phyloP scores from a whole-genome alignment of 257 asterid species.

The Lantana camara region DNA sequence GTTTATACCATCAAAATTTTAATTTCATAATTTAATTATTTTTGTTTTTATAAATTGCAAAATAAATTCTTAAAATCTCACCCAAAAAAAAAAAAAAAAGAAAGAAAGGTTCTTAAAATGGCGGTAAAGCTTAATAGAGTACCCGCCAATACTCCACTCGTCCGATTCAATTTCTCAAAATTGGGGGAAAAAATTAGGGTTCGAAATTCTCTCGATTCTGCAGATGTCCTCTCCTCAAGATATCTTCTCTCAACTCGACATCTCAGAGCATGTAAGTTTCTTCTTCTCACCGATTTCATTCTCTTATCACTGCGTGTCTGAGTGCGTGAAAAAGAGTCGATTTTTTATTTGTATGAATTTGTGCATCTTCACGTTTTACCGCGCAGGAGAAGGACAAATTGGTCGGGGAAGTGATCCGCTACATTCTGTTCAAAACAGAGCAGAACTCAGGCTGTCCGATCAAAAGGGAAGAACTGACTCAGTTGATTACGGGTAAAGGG shows the following conservation, averaged over 20 bases:
- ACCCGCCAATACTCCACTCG: no score
- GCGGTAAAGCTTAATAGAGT: no score
- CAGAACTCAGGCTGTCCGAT: conserved; percentile 87
- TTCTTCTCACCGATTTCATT: neutral
- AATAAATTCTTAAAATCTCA: no score
- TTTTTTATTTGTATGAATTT: neutral
- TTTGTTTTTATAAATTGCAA: no score
- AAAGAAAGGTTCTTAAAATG: no score
- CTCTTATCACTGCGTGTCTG: neutral
- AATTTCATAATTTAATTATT: no score
- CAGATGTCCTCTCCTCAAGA: conserved; percentile 56
- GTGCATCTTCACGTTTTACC: neutral
- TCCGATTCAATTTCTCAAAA: neutral
- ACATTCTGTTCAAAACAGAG: conserved; percentile 71
- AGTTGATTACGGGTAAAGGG: conserved; percentile 62
- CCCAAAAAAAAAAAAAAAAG: no score
- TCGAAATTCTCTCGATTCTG: neutral
- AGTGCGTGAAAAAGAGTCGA: neutral
- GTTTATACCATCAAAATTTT: no score
- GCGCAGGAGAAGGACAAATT: conserved; percentile 83
- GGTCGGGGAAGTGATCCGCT: conserved; percentile 84
- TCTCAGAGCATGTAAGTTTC: conserved; percentile 59
- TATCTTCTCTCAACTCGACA: conserved; percentile 65
- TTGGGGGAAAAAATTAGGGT: conserved; percentile 33
- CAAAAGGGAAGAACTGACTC: conserved; percentile 79